Evolutionary conservation across 768 basidiomycete species (phyloP).

Genomic region (Clavulina sp.): DNA sequence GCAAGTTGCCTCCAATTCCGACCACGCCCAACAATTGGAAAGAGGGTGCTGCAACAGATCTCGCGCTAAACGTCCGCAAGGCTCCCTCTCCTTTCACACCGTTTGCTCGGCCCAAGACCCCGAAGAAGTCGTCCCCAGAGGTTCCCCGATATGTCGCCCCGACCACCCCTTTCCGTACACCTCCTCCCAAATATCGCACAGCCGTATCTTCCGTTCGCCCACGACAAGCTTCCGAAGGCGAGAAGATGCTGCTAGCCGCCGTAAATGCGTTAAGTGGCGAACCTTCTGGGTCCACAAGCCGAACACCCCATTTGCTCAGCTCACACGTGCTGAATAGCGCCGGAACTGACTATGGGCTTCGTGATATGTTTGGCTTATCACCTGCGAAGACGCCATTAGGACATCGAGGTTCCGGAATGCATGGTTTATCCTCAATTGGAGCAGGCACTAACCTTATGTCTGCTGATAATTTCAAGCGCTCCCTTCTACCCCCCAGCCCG

Average conservation of each 20-base stretch:
- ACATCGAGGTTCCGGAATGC: constrained; percentile 27
- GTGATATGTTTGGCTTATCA: constrained; percentile 23
- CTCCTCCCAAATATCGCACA: background rate
- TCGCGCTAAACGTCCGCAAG: background rate
- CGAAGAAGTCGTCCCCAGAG: constrained; percentile 15
- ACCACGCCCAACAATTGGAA: background rate
- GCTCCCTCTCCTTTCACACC: constrained; percentile 17
- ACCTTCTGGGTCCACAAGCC: background rate
- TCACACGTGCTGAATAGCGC: background rate
- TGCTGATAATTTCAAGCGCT: background rate
- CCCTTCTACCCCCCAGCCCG: background rate
- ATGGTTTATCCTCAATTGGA: background rate
- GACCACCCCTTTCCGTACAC: background rate
- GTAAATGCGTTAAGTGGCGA: background rate
- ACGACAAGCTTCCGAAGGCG: background rate
- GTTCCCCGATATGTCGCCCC: background rate
- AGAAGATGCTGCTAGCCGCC: background rate
- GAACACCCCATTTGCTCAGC: background rate
- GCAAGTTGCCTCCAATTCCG: background rate
- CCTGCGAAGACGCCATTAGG: constrained; percentile 50
- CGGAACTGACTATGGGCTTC: background rate
- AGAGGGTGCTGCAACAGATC: background rate
- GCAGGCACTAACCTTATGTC: background rate
- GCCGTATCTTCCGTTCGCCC: background rate
- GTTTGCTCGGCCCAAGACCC: constrained; percentile 26